These are phyloP conservation scores for Penicillium tannophilum DNA, from an alignment of 495 filamentous ascomycete genomes.

Conservation along the genomic window DNA sequence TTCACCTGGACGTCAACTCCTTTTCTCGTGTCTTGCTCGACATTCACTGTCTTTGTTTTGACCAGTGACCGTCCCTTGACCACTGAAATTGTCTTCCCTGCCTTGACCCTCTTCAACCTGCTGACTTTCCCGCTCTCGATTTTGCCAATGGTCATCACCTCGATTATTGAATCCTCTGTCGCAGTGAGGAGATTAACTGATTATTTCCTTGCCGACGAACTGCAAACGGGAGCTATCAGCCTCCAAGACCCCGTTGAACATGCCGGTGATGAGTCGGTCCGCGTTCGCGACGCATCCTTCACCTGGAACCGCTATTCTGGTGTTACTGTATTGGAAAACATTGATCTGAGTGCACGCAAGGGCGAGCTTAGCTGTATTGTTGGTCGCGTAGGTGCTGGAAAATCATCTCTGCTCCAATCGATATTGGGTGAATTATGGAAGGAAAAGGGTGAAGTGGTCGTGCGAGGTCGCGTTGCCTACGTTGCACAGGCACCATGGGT, in stretches of 20 bases:
- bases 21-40: conserved; percentile 96
- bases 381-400: conserved; percentile 92
- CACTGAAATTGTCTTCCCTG: conserved; percentile 94
- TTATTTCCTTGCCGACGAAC: conserved; percentile 85
- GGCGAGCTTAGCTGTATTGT: conserved; percentile 92
- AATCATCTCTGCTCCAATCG: conserved; percentile 87
- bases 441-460: conserved; percentile 75
- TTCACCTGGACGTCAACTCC: conserved; percentile 99
- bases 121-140: conserved; percentile 94
- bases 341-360: conserved; percentile 84
- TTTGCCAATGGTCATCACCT: conserved; percentile 96
- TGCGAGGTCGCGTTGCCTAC: conserved; percentile 84
- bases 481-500: conserved; percentile 93
- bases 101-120: conserved; percentile 87
- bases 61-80: conserved; percentile 79
- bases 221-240: conserved; percentile 81
- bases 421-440: conserved; percentile 93
- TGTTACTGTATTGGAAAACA: conserved; percentile 65
- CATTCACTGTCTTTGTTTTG: conserved; percentile 91
- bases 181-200: conserved; percentile 84
- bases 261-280: conserved; percentile 79
- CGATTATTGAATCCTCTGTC: conserved; percentile 93
- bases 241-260: conserved; percentile 67
- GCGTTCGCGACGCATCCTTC: conserved; percentile 82
- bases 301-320: conserved; percentile 86